Evolutionary conservation across 345 rosid species (phyloP).

Genomic region (Murraya koenigii): DNA sequence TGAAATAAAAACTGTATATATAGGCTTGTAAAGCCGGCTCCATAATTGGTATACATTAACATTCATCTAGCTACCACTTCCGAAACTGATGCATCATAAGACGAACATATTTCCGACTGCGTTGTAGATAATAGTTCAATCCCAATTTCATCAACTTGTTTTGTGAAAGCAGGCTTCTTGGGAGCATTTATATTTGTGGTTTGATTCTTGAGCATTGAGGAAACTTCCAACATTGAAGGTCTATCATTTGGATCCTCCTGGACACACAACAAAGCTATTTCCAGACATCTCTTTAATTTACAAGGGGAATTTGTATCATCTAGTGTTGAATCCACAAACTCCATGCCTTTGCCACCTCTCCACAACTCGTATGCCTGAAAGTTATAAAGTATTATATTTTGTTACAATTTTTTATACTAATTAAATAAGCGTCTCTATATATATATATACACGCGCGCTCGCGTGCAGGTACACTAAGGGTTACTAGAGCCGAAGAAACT

Average conservation of each 20-base stretch:
- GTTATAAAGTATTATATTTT: too few relatives aligned
- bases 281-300: neutral
- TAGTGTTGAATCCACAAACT: neutral
- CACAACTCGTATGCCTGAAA: neutral
- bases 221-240: constrained; percentile 11
- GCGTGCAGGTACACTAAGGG: too few relatives aligned
- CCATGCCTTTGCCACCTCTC: neutral
- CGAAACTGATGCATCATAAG: neutral
- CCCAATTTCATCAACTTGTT: neutral
- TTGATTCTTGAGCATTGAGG: neutral
- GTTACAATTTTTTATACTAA: too few relatives aligned
- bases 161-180: neutral
- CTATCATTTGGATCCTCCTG: constrained; percentile 2
- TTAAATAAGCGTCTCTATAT: too few relatives aligned
- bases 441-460: too few relatives aligned
- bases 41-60: too few relatives aligned
- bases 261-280: constrained; percentile 3
- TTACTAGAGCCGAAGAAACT: neutral
- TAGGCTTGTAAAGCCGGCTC: too few relatives aligned
- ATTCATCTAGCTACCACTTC: neutral
- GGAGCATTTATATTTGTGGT: neutral
- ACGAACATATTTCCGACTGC: neutral
- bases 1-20: too few relatives aligned
- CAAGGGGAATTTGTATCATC: neutral
- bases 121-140: neutral